Percentiles rank a stretch among this genome's conserved stretches.
phyloP scores from a whole-genome alignment of 306 rosid genomes.

The Coriaria nepalensis region DNA sequence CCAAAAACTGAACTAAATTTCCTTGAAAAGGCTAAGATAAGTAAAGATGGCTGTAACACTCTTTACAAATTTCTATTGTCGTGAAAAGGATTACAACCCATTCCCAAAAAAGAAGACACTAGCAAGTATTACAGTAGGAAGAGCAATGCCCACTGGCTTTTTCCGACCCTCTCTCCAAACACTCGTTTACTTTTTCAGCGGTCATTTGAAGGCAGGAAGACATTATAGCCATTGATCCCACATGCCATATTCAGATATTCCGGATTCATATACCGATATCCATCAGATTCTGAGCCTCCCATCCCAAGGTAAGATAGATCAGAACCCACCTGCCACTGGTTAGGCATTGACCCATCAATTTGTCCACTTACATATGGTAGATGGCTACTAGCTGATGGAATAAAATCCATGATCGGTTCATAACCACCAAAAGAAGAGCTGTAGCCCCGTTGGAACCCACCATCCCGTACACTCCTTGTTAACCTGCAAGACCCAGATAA shows the following conservation, averaged over 20 bases:
- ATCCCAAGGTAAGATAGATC: constrained; percentile 45
- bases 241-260: constrained; percentile 58
- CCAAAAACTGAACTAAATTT: constrained; percentile 3
- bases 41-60: constrained; percentile 37
- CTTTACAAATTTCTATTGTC: constrained; percentile 71
- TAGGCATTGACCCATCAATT: constrained; percentile 53
- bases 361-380: constrained; percentile 53
- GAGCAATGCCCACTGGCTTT: constrained; percentile 21
- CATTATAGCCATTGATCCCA: constrained; percentile 59
- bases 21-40: constrained; percentile 11
- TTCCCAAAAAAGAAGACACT: constrained; percentile 61
- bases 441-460: constrained; percentile 47
- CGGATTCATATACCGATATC: constrained; percentile 44
- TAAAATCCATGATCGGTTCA: constrained; percentile 43
- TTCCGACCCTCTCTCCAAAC: constrained; percentile 12
- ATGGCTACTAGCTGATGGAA: constrained; percentile 28
- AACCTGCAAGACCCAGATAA: no score
- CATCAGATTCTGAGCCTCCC: constrained; percentile 41
- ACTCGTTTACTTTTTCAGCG: constrained; percentile 32
- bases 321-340: constrained; percentile 69
- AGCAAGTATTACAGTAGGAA: constrained; percentile 45
- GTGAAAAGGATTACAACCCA: constrained; percentile 56
- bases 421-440: constrained; percentile 33
- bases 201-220: constrained; percentile 79
- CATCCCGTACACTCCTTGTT: no score